Percentiles rank a stretch among this genome's conserved stretches.
Conservation (phyloP, 139 green algal genomes). For the Pycnococcus provasolii region DNA sequence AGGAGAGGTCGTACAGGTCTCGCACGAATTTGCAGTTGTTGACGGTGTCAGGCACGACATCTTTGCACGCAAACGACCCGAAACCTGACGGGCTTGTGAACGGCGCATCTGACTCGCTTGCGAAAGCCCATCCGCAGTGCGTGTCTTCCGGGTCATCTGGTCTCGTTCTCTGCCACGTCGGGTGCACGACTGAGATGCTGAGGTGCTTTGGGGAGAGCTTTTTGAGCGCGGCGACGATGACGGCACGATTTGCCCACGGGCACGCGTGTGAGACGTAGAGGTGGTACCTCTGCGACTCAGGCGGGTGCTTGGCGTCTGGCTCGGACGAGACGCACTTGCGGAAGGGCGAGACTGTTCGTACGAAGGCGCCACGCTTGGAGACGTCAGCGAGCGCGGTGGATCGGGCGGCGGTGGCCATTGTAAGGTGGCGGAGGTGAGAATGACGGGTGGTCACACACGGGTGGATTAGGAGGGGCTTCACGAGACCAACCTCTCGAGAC, state of each 20-base stretch:
- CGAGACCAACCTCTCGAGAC: too few relatives aligned
- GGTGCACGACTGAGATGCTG: conserved; percentile 68
- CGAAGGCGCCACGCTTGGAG: background rate
- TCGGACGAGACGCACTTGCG: background rate
- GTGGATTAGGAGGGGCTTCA: too few relatives aligned
- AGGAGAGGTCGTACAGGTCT: conserved; percentile 34
- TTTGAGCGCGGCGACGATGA: conserved; percentile 69
- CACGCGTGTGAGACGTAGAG: conserved; percentile 91
- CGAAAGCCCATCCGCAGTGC: conserved; percentile 78
- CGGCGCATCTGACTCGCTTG: conserved; percentile 6
- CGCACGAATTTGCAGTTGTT: conserved; percentile 28
- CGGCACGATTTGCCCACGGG: conserved; percentile 74
- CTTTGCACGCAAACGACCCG: conserved; percentile 42
- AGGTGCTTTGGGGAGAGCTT: conserved; percentile 60
- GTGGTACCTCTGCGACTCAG: conserved; percentile 63
- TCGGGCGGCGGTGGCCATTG: background rate
- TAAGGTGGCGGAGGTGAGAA: too few relatives aligned
- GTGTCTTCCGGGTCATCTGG: conserved; percentile 60
- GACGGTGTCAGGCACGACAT: conserved; percentile 21
- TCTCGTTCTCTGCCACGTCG: conserved; percentile 69
- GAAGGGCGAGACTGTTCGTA: conserved; percentile 4
- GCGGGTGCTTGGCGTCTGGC: background rate
- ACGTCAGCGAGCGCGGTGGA: conserved; percentile 13
- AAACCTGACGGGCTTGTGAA: conserved; percentile 25
- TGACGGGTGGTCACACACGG: too few relatives aligned